Percentiles rank a stretch among this genome's conserved stretches.
These are phyloP conservation scores for Aspergillus fumigatus DNA, from an alignment of 2,329 filamentous ascomycete species.

Conservation along the genomic window DNA sequence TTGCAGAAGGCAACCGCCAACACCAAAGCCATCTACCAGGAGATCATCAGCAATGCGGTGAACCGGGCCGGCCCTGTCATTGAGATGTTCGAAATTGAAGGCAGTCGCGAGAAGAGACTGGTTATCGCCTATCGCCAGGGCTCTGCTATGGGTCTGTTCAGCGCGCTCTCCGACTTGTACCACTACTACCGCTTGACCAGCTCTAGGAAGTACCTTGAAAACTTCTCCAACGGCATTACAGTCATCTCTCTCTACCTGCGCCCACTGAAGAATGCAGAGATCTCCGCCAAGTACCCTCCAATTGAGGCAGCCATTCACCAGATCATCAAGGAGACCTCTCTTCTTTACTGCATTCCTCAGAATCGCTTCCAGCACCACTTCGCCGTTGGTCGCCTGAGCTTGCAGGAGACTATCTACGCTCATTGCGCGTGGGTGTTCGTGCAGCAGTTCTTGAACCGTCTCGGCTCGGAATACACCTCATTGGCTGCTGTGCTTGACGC, in stretches of 20 bases:
- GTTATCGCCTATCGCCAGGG: constrained; percentile 93
- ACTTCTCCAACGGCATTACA: constrained; percentile 97
- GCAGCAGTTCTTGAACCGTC: constrained; percentile 93
- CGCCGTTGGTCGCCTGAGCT: constrained; percentile 74
- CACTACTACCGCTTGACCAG: constrained; percentile 98
- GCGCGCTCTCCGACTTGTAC: constrained; percentile 89
- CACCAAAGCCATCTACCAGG: constrained; percentile 92
- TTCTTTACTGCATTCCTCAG: constrained; percentile 95
- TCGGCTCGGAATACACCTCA: constrained; percentile 87
- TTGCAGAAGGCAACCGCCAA: constrained; percentile 93
- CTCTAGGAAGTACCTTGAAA: constrained; percentile 95
- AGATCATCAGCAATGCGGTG: constrained; percentile 83
- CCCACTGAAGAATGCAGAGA: constrained; percentile 59
- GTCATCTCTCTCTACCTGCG: constrained; percentile 94
- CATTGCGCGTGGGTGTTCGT: constrained; percentile 98
- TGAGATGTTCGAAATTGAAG: constrained; percentile 94
- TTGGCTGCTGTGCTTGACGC: constrained; percentile 74
- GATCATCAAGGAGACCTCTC: constrained; percentile 96
- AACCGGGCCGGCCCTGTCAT: constrained; percentile 88
- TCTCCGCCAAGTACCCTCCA: constrained; percentile 60
- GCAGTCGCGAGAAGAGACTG: constrained; percentile 83
- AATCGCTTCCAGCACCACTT: constrained; percentile 94
- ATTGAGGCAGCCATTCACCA: constrained; percentile 96
- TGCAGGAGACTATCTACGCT: constrained; percentile 95
- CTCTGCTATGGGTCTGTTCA: constrained; percentile 90